Base-by-base conservation (phyloP, 2,329 filamentous ascomycete species). In the Microascus cirrosus region DNA sequence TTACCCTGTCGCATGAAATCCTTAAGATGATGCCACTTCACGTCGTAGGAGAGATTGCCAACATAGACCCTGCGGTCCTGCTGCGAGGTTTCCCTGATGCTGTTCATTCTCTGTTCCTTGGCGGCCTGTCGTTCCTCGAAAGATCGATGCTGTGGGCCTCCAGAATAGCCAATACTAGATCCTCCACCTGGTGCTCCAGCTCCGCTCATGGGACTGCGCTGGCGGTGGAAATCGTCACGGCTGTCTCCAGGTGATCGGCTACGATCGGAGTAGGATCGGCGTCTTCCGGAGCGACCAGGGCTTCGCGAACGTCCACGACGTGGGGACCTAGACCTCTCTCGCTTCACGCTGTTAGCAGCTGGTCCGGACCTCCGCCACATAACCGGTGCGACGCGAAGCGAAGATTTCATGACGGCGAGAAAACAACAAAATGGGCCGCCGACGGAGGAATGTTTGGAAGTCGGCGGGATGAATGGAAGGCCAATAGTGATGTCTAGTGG, bases 1-100 rank as follows among this genome's bases (percentile, higher is more conserved):
- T 79, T 80, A 97, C 94, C 93, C 85, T 96, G 90, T 83, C 94
- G 89, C 94, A 99, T 99, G 73, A 97, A 97, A 79, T 99, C 94
- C 80, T 99, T 99, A 62, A 99, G 84, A 70, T 97, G 94, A 79
- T 97, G 93, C 94, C 94, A 99, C 80, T 99, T 99, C 73, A 99
- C 94, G 80, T 99, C 94, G 79, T 99, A 99, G 55, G 92, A 94
- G 66, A 99, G 82, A 73, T 99, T 99, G 75, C 94, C 94, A 72
- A 99, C 94, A 73, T 99, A 99, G 83, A 99, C 94, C 65, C 94
- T 92, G 70, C 94, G 93, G 81, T 99, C 94, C 77, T 99, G 94
- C 73, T 97, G 94, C 61, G 94, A 97, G 53, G 89, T 88, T 70
- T 97, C 94, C 70, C 91, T 87, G 67, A 96, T 87, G 70, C 84